Evolutionary conservation across 2,329 filamentous ascomycete genomes (phyloP), one percentile per base, ranked within the genome.

Genomic region (Didymella arachidicola): DNA sequence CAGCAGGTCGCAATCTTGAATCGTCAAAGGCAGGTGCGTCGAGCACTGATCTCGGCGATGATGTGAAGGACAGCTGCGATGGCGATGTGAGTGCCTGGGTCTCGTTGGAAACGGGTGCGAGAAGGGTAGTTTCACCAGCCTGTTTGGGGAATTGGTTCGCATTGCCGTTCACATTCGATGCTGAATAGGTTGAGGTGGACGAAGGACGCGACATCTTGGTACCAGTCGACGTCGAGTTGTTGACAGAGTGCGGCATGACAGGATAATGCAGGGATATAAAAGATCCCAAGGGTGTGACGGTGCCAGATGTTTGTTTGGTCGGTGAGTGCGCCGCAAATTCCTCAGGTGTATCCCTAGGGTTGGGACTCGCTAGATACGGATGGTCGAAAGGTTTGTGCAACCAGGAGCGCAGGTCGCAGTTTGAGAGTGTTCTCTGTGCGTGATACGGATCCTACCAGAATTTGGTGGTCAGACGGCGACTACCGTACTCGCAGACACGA

Each of bases 11-110:
- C 34, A 48, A 44, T 42, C 57, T 54, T 32, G 50, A 54, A 45
- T 65, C 60, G 50, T 67, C 64, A 19, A 58, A 61, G 29, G 49
- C 51, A 25, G 59, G 43, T 27, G 57, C 52, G 42, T 62, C 64
- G 30, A 69, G 64, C 12, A 73, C 60, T 22, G 74, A 76, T 30
- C 65, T 71, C 25, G 72, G 71, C 14, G 72, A 72, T 27, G 69
- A 73, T 32, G 73, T 69, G 57, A 77, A 77, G 41, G 76, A 78
- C 47, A 78, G 75, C 22, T 71, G 74, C 25, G 76, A 77, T 10
- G 69, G 66, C n/a, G 73, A 68, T 42, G 75, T 74, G 29, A 75
- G 75, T 36, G 71, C 68, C n/a, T 72, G 72, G 34, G 66, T 67
- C 26, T 53, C 69, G 49, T 56, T 53, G 18, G 67, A 53, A 27